Percentiles rank a stretch among this genome's conserved stretches.
Evolutionary conservation across 192 early-diverging fungal species (phyloP).

Genomic region (Backusella morwellensis): DNA sequence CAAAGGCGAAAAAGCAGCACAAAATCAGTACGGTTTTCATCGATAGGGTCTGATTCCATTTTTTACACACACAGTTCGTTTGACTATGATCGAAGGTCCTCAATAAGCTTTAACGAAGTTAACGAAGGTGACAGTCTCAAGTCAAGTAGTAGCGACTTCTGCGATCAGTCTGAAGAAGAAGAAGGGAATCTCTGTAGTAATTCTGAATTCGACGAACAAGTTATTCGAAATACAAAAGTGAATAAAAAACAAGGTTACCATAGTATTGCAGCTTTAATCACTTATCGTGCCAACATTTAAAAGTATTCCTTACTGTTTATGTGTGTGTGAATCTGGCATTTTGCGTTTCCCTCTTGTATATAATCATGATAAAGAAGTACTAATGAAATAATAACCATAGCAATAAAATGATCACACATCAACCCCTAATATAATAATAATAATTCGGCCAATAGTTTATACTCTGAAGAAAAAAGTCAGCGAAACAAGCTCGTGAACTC

Average conservation of each 20-base stretch:
- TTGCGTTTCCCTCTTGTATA: neutral
- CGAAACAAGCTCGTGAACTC: neutral
- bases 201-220: conserved; percentile 22
- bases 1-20: neutral
- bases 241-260: conserved; percentile 22
- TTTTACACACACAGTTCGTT: conserved; percentile 23
- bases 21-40: conserved; percentile 26
- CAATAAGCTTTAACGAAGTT: neutral
- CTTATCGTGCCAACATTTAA: conserved; percentile 25
- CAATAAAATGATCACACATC: neutral
- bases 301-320: neutral
- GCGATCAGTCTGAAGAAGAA: neutral
- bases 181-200: neutral
- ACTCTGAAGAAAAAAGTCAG: neutral
- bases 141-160: neutral
- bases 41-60: neutral
- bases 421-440: neutral
- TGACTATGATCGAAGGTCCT: conserved; percentile 25
- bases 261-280: conserved; percentile 23
- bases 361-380: neutral
- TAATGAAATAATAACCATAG: neutral
- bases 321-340: neutral
- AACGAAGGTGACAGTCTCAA: neutral
- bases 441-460: neutral
- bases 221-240: conserved; percentile 18